phyloP scores from a whole-genome alignment of 225 moss, liverwort and hornwort genomes.

The Polytrichum commune region DNA sequence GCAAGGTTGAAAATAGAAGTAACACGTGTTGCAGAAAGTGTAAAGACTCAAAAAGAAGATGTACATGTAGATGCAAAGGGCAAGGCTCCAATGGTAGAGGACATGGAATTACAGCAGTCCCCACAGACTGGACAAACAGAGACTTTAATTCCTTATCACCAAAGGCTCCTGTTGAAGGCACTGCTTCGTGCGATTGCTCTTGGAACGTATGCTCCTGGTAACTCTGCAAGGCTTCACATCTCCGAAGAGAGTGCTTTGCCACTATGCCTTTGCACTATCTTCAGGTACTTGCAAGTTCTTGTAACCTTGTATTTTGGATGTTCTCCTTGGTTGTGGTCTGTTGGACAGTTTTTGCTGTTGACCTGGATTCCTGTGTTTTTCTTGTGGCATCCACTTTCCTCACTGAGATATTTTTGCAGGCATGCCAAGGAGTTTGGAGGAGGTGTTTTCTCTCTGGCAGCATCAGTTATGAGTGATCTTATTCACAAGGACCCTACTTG shows the following conservation, averaged over 20 bases:
- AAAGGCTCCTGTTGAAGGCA: conserved; percentile 85
- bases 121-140: conserved; percentile 55
- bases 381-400: too few relatives aligned
- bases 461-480: conserved; percentile 99
- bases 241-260: conserved; percentile 90
- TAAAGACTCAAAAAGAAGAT: conserved; percentile 54
- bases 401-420: conserved; percentile 19
- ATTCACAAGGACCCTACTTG: conserved; percentile 99
- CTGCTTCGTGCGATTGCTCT: conserved; percentile 88
- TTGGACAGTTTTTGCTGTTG: not conserved
- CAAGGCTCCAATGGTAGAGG: conserved; percentile 73
- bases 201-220: conserved; percentile 90
- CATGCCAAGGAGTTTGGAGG: conserved; percentile 96
- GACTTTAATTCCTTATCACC: conserved; percentile 82
- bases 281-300: conserved; percentile 34
- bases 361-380: too few relatives aligned
- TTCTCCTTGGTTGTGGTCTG: not conserved
- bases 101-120: conserved; percentile 49
- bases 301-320: not conserved
- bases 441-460: conserved; percentile 91
- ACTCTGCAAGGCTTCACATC: conserved; percentile 64
- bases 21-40: conserved; percentile 63
- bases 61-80: conserved; percentile 55
- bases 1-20: conserved; percentile 82
- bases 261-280: conserved; percentile 73